phyloP scores from a whole-genome alignment of 441 rosid genomes.

The Eutrema salsugineum region DNA sequence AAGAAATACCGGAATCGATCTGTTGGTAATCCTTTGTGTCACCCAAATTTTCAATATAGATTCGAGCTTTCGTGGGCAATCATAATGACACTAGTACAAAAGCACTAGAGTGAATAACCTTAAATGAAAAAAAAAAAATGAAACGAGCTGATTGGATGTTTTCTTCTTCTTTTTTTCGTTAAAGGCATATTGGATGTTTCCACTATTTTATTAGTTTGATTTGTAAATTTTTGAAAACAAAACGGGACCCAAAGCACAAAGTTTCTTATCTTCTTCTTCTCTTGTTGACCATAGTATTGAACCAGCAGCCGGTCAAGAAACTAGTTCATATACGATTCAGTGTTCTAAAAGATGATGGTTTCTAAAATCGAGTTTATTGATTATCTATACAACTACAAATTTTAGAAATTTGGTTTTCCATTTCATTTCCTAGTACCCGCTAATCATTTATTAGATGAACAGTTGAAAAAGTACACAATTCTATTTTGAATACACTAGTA shows the following conservation, averaged over 20 bases:
- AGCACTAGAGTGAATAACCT: too few species aligned
- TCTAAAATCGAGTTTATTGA: background rate
- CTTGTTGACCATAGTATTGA: constrained; percentile 12
- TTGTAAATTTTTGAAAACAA: constrained; percentile 1
- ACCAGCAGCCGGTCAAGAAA: constrained; percentile 15
- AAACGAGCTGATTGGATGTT: too few species aligned
- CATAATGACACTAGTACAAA: too few species aligned
- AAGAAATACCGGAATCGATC: too few species aligned
- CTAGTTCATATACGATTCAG: constrained; percentile 21
- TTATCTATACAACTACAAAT: background rate
- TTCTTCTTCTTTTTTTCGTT: too few species aligned
- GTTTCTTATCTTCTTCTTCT: constrained; percentile 8
- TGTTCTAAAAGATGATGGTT: constrained; percentile 11
- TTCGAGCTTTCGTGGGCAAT: too few species aligned
- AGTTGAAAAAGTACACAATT: background rate
- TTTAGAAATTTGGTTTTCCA: background rate
- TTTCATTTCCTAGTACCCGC: background rate
- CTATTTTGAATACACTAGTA: background rate
- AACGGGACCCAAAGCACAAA: constrained; percentile 3
- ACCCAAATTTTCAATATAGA: too few species aligned
- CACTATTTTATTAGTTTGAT: background rate
- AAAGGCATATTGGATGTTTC: too few species aligned
- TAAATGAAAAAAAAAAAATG: too few species aligned
- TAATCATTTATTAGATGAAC: background rate
- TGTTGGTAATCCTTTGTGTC: too few species aligned